Conservation (phyloP, 345 rosid genomes). For the Murraya paniculata region DNA sequence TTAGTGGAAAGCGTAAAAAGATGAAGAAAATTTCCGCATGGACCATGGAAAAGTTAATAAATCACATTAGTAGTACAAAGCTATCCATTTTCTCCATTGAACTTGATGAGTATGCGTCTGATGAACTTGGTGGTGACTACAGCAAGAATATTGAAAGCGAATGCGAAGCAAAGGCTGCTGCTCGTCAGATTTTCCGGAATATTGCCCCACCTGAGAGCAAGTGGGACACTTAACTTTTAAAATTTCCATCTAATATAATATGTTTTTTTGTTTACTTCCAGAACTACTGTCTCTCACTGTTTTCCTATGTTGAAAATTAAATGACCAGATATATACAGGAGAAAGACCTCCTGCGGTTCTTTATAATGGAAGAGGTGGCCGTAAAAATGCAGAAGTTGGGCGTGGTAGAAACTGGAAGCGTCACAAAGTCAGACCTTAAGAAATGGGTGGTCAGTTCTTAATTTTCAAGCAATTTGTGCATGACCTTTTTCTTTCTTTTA, state of each 20-base stretch:
- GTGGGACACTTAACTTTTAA: constrained; percentile 27
- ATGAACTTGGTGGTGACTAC: too few relatives aligned
- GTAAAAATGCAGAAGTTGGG: constrained; percentile 41
- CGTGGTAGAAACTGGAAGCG: constrained; percentile 45
- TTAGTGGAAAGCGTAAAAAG: constrained; percentile 58
- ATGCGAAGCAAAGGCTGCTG: constrained; percentile 67
- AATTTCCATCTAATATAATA: too few relatives aligned
- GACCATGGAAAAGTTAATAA: constrained; percentile 64
- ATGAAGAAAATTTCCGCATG: constrained; percentile 68
- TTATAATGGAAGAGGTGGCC: constrained; percentile 54
- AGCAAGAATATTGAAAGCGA: constrained; percentile 51
- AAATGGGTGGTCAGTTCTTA: constrained; percentile 57
- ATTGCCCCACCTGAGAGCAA: constrained; percentile 48
- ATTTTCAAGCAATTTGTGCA: too few relatives aligned
- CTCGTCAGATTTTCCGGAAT: constrained; percentile 52
- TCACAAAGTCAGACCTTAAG: constrained; percentile 52
- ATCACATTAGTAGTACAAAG: constrained; percentile 42
- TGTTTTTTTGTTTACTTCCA: too few relatives aligned
- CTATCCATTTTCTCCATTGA: constrained; percentile 37
- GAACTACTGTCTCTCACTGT: background rate
- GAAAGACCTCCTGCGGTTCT: constrained; percentile 59
- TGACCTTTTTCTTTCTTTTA: too few relatives aligned
- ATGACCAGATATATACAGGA: constrained; percentile 52
- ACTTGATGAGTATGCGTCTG: constrained; percentile 35
- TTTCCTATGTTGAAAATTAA: background rate